Base-by-base conservation (phyloP, 129 eudicot species). In the Mikania micrantha region DNA sequence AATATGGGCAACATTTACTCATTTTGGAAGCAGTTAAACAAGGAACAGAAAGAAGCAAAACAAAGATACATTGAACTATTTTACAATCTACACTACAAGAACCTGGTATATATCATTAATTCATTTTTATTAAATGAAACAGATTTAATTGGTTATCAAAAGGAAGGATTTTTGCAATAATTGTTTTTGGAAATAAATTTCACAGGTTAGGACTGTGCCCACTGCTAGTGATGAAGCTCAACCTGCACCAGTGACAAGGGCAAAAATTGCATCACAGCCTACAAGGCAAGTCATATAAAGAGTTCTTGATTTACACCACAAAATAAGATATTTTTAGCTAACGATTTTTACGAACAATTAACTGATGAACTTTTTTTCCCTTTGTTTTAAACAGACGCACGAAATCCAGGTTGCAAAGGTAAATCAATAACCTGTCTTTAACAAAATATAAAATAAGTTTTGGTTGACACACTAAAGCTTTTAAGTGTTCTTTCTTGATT, bases 31-130 rank as follows among this genome's bases (percentile, higher is more conserved):
- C 75, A 70, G 61, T 35, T 90, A 63, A 74, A 89, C 76, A 90
- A 64, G 68, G 88, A 82, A 34, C 90, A 90, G 93, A 94, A 85
- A 77, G 87, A 78, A 64, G 95, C 92, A 2, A 93, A 89, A 80
- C 87, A 85, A 63, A 93, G 95, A 89, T 89, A 93, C 83, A 84
- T 89, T 31, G 80, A 93, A 69, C 60, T 89, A 64, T 83, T 93
- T 66, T 93, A 86, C 67, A 84, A 81, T 83, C 88, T 91, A 16
- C 85, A 78, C 29, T 85, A 76, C 62, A 85, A 81, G 81, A 87
- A 75, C 80, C 78, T 91, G 97, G 97, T 91, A 91, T 49, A 17
- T 49, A 68, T 67, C 5, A 47, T 27, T 40, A 38, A 32, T 5
- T 53, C 10, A 31, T 52, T 29, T 53, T 36, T 2, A 13, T 67